Evolutionary conservation across 306 rosid species (phyloP).

Genomic region (Quillaja saponaria): DNA sequence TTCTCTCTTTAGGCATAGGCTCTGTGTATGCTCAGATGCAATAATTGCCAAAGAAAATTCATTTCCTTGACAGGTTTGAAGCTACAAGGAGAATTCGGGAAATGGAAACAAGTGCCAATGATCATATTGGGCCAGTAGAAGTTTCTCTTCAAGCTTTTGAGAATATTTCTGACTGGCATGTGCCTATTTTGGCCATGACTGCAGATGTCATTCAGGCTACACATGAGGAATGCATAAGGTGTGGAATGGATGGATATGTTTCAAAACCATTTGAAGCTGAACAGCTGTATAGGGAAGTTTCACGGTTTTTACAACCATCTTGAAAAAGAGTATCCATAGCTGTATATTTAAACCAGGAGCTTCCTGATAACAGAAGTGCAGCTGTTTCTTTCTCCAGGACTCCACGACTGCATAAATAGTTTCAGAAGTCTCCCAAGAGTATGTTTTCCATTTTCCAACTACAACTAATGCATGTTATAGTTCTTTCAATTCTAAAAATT

Average conservation of each 20-base stretch:
- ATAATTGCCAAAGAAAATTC: not conserved
- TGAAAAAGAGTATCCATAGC: slow-evolving; percentile 39
- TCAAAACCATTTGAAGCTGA: slow-evolving; percentile 97
- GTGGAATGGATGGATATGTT: slow-evolving; percentile 95
- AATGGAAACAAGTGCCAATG: slow-evolving; percentile 45
- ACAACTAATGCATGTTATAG: slow-evolving; percentile 8
- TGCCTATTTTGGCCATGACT: slow-evolving; percentile 94
- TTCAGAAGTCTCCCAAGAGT: slow-evolving; percentile 46
- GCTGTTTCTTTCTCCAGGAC: slow-evolving; percentile 30
- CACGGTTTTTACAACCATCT: slow-evolving; percentile 55
- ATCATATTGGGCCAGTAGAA: slow-evolving; percentile 41
- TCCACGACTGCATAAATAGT: slow-evolving; percentile 37
- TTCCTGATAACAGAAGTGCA: slow-evolving; percentile 30
- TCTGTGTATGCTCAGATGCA: too few species aligned
- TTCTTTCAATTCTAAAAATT: slow-evolving; percentile 3
- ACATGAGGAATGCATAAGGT: slow-evolving; percentile 63
- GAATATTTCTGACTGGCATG: slow-evolving; percentile 46
- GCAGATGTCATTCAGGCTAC: slow-evolving; percentile 97
- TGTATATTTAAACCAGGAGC: slow-evolving; percentile 30
- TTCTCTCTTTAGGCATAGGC: too few species aligned
- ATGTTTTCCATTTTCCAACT: slow-evolving; percentile 40
- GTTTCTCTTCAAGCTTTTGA: slow-evolving; percentile 36
- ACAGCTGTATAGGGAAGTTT: slow-evolving; percentile 87
- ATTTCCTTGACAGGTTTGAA: slow-evolving; percentile 58
- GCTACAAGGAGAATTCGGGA: slow-evolving; percentile 70